Percentiles rank a stretch among this genome's conserved stretches.
These are phyloP conservation scores for Pythium oligandrum DNA, from an alignment of 352 stramenopile species.

Conservation along the genomic window DNA sequence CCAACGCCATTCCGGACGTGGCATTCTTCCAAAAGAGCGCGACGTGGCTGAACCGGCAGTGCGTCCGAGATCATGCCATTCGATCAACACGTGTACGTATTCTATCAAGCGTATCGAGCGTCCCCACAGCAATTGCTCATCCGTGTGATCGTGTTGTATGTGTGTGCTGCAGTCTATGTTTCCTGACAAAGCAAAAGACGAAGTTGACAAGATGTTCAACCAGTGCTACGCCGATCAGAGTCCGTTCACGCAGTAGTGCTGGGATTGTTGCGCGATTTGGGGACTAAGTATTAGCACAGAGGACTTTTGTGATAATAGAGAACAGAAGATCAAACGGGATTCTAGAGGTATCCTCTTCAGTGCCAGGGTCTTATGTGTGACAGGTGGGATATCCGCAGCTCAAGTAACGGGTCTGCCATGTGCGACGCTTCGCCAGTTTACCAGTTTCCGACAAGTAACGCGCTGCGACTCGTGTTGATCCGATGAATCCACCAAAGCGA, in stretches of 20 bases:
- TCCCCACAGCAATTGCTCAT: neutral
- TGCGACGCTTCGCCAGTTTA: no score
- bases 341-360: no score
- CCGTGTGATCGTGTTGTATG: neutral
- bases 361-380: no score
- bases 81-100: conserved; percentile 60
- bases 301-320: no score
- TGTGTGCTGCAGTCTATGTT: conserved; percentile 63
- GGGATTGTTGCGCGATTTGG: no score
- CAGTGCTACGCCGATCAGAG: conserved; percentile 69
- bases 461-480: no score
- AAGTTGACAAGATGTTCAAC: conserved; percentile 80
- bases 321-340: no score
- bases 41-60: conserved; percentile 56
- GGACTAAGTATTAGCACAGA: no score
- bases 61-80: conserved; percentile 69
- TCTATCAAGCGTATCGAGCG: neutral
- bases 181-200: conserved; percentile 43
- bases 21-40: conserved; percentile 60
- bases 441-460: no score
- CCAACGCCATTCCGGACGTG: conserved; percentile 47
- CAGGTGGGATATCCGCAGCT: no score
- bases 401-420: no score
- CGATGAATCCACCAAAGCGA: neutral
- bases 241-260: conserved; percentile 30